Evolutionary conservation across 1,284 basidiomycete genomes (phyloP).

Genomic region (Leccinum subrobustum): DNA sequence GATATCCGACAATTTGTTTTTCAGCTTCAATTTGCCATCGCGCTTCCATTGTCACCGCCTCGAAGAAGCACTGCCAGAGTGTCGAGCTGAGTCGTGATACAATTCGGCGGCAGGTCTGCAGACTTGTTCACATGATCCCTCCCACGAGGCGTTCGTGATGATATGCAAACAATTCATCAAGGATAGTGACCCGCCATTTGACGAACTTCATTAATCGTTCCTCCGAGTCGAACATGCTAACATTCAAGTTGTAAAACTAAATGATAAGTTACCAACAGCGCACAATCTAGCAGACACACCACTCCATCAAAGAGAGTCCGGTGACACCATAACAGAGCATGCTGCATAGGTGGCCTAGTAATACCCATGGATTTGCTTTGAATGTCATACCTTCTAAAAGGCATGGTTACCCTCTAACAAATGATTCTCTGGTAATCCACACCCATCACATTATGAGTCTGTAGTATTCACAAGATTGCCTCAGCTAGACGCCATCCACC

Average conservation of each 20-base stretch:
- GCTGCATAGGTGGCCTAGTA: neutral
- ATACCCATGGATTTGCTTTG: neutral
- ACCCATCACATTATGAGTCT: too few relatives aligned
- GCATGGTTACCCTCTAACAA: neutral
- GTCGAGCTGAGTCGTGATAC: too few relatives aligned
- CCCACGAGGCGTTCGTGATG: neutral
- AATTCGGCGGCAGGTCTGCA: neutral
- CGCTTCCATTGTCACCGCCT: neutral
- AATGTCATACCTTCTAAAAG: neutral
- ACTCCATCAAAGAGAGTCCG: neutral
- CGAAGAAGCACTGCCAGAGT: neutral
- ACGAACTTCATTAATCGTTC: neutral
- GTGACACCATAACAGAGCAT: neutral
- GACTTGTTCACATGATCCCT: neutral
- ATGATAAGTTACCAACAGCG: neutral
- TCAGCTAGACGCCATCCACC: neutral
- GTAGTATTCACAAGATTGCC: neutral
- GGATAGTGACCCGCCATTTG: neutral
- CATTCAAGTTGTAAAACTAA: neutral
- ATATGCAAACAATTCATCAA: neutral
- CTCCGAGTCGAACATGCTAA: neutral
- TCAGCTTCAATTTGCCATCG: neutral
- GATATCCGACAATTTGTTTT: neutral
- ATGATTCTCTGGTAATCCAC: neutral
- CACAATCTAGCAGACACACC: neutral